phyloP scores from a whole-genome alignment of 164 flowering plant species.

The Litsea cubeba region DNA sequence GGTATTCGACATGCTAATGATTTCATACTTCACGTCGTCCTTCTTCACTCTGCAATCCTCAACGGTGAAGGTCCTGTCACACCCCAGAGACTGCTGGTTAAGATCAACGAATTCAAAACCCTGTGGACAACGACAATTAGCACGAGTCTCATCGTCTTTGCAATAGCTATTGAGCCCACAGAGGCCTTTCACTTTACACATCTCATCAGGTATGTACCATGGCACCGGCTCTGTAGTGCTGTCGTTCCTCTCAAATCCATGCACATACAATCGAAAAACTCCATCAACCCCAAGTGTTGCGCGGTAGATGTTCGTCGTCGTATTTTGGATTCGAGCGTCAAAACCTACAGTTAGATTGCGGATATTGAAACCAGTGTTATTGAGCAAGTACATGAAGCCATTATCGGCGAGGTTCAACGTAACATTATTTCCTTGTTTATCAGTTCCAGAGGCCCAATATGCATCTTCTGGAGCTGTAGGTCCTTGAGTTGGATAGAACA shows the following conservation, averaged over 20 bases:
- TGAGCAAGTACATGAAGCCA: conserved; percentile 10
- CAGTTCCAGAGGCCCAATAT: conserved; percentile 11
- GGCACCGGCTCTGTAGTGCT: not conserved
- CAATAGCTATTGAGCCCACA: conserved; percentile 24
- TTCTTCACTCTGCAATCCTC: not conserved
- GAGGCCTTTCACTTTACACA: conserved; percentile 11
- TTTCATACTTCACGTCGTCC: not conserved
- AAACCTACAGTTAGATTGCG: not conserved
- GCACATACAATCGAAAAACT: conserved; percentile 5
- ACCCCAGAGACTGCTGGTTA: not conserved
- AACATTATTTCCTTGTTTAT: not conserved
- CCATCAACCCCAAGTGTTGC: conserved; percentile 12
- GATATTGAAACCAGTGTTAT: not conserved
- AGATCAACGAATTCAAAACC: conserved; percentile 4
- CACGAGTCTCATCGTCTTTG: not conserved
- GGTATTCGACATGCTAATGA: not conserved
- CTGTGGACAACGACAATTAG: conserved; percentile 10
- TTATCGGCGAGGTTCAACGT: conserved; percentile 11
- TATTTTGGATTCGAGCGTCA: not conserved
- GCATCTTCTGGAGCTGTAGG: not conserved
- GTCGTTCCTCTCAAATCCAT: not conserved
- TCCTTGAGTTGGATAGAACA: conserved; percentile 1
- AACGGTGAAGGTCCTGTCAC: not conserved
- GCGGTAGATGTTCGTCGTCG: conserved; percentile 11
- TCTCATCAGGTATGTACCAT: too few relatives aligned